phyloP scores from a whole-genome alignment of 768 basidiomycete genomes.

The Lentinus tigrinus region DNA sequence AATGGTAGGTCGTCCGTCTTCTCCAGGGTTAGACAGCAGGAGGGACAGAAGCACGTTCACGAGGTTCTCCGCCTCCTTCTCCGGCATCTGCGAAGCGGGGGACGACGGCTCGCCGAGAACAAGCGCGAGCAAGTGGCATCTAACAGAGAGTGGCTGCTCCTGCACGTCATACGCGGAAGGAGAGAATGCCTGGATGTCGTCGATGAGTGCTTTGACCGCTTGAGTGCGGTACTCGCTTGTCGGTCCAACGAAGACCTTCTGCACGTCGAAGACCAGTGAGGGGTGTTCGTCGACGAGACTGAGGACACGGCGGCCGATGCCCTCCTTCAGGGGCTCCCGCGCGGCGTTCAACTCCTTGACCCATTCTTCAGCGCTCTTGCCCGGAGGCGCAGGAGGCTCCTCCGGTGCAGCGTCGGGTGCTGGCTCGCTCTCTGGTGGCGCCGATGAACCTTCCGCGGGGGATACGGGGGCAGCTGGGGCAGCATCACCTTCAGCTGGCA shows the following conservation, averaged over 20 bases:
- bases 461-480: neutral
- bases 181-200: slow-evolving; percentile 72
- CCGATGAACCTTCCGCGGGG: neutral
- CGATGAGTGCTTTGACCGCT: slow-evolving; percentile 70
- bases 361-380: slow-evolving; percentile 62
- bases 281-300: slow-evolving; percentile 83
- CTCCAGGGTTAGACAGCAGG: slow-evolving; percentile 55
- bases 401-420: slow-evolving; percentile 10
- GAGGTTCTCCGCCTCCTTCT: slow-evolving; percentile 52
- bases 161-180: slow-evolving; percentile 63
- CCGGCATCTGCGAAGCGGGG: slow-evolving; percentile 42
- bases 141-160: slow-evolving; percentile 75
- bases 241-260: slow-evolving; percentile 73
- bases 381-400: slow-evolving; percentile 23
- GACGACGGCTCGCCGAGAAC: slow-evolving; percentile 75
- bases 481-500: slow-evolving; percentile 30
- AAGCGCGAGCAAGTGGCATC: slow-evolving; percentile 84
- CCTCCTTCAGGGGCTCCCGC: slow-evolving; percentile 63
- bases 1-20: slow-evolving; percentile 50
- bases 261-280: slow-evolving; percentile 86
- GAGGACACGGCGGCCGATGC: slow-evolving; percentile 69
- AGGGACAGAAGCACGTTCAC: slow-evolving; percentile 71
- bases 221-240: slow-evolving; percentile 57
- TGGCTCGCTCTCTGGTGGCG: neutral
- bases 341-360: slow-evolving; percentile 61